Evolutionary conservation across 768 basidiomycete species (phyloP), one percentile per base, ranked within the genome.

Genomic region (Zangia roseola): DNA sequence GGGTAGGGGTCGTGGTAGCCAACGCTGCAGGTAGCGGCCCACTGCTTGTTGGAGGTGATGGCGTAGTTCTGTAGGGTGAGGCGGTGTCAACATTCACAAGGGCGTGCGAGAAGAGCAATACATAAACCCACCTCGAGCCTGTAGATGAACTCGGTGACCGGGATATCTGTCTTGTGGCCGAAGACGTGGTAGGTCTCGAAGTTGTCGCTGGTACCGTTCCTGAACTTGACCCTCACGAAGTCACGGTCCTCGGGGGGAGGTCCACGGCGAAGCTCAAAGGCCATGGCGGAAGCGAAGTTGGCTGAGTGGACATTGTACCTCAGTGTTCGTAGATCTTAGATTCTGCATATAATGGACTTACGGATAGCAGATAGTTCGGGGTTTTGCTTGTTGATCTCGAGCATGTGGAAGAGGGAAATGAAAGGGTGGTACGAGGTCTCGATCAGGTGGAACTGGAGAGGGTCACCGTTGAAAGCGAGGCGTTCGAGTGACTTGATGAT

Each of bases 341-440:
- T n/a, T 17, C 7, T 17, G 6, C 31, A 30, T 37, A 19, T 31
- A 25, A 17, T 40, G 12, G 21, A 80, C 87, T 63, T 62, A 89
- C 87, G 85, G 53, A 90, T 78, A 35, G 74, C 81, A 41, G 71
- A 68, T 55, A 85, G 67, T 45, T 84, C 78, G 1, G 86, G 84
- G 62, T 82, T 69, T 23, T 77, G 69, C 52, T 78, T 71, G 56
- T 69, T 57, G 47, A 86, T 70, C 48, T 86, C 87, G 17, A 88
- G 81, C 68, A 87, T 79, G 63, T 84, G 81, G 80, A 94, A 87
- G 67, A 94, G 76, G 5, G 89, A 91, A 61, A 93, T 84, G 80
- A 94, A 91, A 13, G 91, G 85, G 68, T 93, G 91, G 75, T 94
- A 94, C 54, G 88, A 88, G 14, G 85, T 84, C 70, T 88, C 81